phyloP scores from a whole-genome alignment of 768 basidiomycete genomes.

The Galerina marginata region DNA sequence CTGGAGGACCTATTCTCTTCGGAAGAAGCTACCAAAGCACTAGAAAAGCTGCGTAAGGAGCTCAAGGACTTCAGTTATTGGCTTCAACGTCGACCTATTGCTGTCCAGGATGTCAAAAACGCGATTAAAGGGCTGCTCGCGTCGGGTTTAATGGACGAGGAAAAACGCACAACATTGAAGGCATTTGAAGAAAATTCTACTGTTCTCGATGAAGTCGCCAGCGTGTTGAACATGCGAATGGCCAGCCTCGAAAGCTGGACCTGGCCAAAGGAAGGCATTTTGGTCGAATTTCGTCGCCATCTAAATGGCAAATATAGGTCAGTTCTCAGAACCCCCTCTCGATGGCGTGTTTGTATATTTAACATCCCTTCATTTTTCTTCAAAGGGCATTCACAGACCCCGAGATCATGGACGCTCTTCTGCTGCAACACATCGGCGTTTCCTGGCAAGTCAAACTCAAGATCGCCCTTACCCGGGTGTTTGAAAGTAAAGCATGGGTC shows the following conservation, averaged over 20 bases:
- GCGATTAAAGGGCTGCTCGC: constrained; percentile 41
- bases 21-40: constrained; percentile 32
- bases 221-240: constrained; percentile 51
- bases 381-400: constrained; percentile 50
- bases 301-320: constrained; percentile 53
- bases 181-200: constrained; percentile 44
- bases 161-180: constrained; percentile 42
- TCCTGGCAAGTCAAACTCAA: constrained; percentile 47
- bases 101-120: constrained; percentile 28
- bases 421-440: constrained; percentile 50
- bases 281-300: constrained; percentile 47
- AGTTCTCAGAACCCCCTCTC: neutral
- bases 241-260: constrained; percentile 44
- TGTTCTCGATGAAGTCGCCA: constrained; percentile 46
- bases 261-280: constrained; percentile 47
- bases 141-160: constrained; percentile 43
- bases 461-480: constrained; percentile 23
- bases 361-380: neutral
- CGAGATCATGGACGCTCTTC: constrained; percentile 49
- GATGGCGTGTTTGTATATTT: neutral
- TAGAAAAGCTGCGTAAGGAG: constrained; percentile 35
- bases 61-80: constrained; percentile 31
- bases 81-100: constrained; percentile 32
- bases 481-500: constrained; percentile 15
- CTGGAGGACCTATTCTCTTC: constrained; percentile 41